Evolutionary conservation across 208 protist genomes (phyloP), one percentile per base, ranked within the genome.

Genomic region (Leishmania braziliensis): DNA sequence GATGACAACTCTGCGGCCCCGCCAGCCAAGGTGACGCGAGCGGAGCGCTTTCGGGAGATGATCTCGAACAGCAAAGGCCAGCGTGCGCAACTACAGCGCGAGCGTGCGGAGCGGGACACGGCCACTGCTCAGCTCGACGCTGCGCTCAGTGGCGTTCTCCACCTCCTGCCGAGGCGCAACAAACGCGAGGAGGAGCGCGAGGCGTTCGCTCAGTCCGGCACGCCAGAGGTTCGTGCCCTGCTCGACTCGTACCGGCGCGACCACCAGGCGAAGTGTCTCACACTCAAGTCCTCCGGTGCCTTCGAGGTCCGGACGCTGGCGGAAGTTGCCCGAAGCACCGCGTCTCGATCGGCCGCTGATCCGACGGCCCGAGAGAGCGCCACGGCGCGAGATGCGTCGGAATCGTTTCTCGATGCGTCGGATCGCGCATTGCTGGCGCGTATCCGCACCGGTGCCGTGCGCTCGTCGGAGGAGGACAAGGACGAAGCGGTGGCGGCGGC

Each of bases 31-130:
- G 78, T 89, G 74, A 90, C 86, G 4, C 84, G 88, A 12, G 87
- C 83, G 62, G 92, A 96, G 85, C 80, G 85, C 5, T 95, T 97
- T 77, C 85, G 84, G 10, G 91, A 95, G 62, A 84, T 96, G 80
- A 77, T 97, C 58, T 69, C 87, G 56, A 92, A 83, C 82, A 93
- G 91, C 84, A 91, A 91, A 72, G 82, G 75, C 36, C 84, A 93
- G 71, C 90, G 92, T 20, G 88, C 84, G 12, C 85, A 91, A 81
- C 77, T 84, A 62, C 92, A 95, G 81, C 89, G 90, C n/a, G 92
- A 96, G 65, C 89, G 91, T 50, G 85, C 84, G 48, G 87, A 88
- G 76, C 91, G 86, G 4, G 90, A 91, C 46, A 82, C 89, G 62
- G 83, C 92, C 65, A 93, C 92, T 16, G 83, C 80, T 23, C 90